Base-by-base conservation (phyloP, 2,329 filamentous ascomycete genomes). In the Fusarium oxysporum region DNA sequence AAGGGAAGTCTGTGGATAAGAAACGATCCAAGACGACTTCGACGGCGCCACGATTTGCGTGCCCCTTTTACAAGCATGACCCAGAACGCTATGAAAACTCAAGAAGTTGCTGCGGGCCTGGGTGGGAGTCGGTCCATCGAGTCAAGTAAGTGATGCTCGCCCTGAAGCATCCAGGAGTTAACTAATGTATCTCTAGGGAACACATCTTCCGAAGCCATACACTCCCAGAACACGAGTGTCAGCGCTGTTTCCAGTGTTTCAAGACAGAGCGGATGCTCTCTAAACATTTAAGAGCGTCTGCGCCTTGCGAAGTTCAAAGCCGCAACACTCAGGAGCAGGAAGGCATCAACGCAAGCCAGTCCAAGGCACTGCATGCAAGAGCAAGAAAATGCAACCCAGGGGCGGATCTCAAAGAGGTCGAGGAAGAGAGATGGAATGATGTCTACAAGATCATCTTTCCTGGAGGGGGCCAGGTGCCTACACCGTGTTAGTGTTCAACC, bases 21-120 rank as follows among this genome's bases (percentile, higher is more conserved):
- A 60, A 65, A 38, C 50, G 56, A 30, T 25, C 65, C 11, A 69
- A 53, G 33, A 43, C 25, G 11, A 25, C 41, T 28, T 38, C 41
- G 19, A n/a, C 32, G 9, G 32, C 43, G 12, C 48, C 19, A 12
- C 54, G 25, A 19, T 74, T 74, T 30, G 72, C 72, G 30, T 74
- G 72, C 19, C 72, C 72, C 4, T 74, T 72, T 44, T 66, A 72
- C n/a, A 72, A 74, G 51, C 61, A 74, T 21, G 43, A 74, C n/a
- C 45, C 57, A 33, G 56, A 35, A 30, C 61, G 23, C 7, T 71
- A 62, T 23, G 43, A n/a, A 48, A 51, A 30, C 14, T 48, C 45
- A 23, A 72, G 68, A 47, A 72, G 50, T 30, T 72, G 71, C 14
- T 71, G 69, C 30, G 70, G 68, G 23, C 65, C 69, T 17, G 68